A percentile compares a stretch with the other conserved stretches of the same genome.
Conservation (phyloP, 176 grass and related monocot genomes). For the Oropetium thomaeum region DNA sequence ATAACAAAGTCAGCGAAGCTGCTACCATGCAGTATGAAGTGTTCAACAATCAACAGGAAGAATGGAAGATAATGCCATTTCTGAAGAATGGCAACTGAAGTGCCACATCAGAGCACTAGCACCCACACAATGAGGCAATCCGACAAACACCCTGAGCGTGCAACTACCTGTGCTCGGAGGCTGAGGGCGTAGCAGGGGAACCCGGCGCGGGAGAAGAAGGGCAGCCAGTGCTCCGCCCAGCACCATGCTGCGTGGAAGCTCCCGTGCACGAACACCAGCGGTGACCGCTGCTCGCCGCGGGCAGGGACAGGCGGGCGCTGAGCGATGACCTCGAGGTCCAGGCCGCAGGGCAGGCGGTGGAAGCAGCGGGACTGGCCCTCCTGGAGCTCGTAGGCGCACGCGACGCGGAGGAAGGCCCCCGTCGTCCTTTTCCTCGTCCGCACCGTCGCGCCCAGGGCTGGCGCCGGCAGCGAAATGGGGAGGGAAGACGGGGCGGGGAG, state of each 20-base stretch:
- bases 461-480: neutral
- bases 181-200: constrained; percentile 84
- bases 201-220: constrained; percentile 79
- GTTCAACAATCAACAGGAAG: too few species aligned
- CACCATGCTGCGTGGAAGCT: constrained; percentile 99
- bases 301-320: constrained; percentile 36
- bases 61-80: neutral
- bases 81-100: neutral
- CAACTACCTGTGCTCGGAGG: constrained; percentile 70
- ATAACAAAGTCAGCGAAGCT: neutral
- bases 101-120: neutral
- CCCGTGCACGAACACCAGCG: constrained; percentile 84
- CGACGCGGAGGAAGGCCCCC: constrained; percentile 27
- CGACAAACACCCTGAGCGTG: neutral
- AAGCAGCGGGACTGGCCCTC: constrained; percentile 76
- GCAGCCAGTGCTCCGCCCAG: constrained; percentile 86
- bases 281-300: constrained; percentile 13
- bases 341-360: constrained; percentile 71
- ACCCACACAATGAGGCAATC: neutral
- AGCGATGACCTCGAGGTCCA: constrained; percentile 73
- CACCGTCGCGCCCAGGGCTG: neutral
- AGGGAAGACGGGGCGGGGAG: neutral
- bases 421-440: neutral
- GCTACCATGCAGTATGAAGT: neutral
- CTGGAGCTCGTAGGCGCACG: constrained; percentile 45